Base-by-base conservation (phyloP, 202 grass and related monocot genomes). In the Cymbopogon flexuosus region DNA sequence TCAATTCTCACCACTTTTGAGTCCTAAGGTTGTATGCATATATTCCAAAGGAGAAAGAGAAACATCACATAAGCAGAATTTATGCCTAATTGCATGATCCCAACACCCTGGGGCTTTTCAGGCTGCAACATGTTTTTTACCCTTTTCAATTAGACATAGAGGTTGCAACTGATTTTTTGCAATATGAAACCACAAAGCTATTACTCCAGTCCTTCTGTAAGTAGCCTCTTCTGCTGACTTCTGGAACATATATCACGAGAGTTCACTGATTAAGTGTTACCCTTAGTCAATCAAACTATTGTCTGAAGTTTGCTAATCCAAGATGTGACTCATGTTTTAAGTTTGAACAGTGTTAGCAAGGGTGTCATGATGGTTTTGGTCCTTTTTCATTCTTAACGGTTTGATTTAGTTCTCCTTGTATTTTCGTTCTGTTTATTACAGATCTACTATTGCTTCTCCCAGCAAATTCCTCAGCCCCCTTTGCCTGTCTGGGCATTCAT, bases 401-500 rank as follows among this genome's bases (percentile, higher is more conserved):
- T 76, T 29, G 23, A 10, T 84, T 64, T 47, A 62, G 0, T 36
- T 66, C 8, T n/a, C 54, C 31, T 84, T 36, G 8, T 76, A 60
- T 77, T 10, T 77, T 68, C 3, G 14, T 58, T 67, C 21, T 84
- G 16, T n/a, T 70, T 64, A 18, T 60, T 84, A 60, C 80, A 94
- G 92, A 79, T 43, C 35, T 42, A 5, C 27, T 62, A 10, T 76
- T 86, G 1, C 75, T 88, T 79, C 64, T 13, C 67, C 60, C 58
- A 56, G 71, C 22, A 89, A 64, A 80, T 79, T 30, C 34, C 39
- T 73, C 35, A 56, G 79, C 16, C 81, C 84, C 30, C 45, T 70
- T 81, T 61, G 75, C 27, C 61, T 69, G 16, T 88, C 80, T 83
- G 37, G 22, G 16, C 16, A 81, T 64, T 72, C 72, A 78, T 77